phyloP scores from a whole-genome alignment of 768 basidiomycete species.

The Boletus sensibilis region DNA sequence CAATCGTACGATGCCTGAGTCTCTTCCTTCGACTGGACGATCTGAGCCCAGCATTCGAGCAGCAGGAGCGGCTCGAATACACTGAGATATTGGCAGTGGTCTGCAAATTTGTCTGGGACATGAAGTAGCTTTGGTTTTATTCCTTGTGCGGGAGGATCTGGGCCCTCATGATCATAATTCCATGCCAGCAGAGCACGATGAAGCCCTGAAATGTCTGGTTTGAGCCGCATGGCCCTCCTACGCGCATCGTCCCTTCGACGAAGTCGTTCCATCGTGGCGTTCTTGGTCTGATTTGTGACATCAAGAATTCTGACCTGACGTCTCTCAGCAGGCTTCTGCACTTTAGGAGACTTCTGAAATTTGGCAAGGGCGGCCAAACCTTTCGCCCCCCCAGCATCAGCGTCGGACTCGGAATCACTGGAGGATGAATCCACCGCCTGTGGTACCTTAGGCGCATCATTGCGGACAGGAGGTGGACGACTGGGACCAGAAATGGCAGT shows the following conservation, averaged over 20 bases:
- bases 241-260: conserved; percentile 60
- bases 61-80: conserved; percentile 85
- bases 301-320: conserved; percentile 66
- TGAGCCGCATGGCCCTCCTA: conserved; percentile 62
- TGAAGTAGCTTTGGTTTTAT: conserved; percentile 33
- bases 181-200: conserved; percentile 81
- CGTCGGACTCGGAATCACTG: conserved; percentile 47
- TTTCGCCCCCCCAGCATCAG: conserved; percentile 41
- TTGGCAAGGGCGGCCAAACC: conserved; percentile 55
- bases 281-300: conserved; percentile 42
- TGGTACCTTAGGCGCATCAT: conserved; percentile 6
- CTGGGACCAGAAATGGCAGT: conserved; percentile 33
- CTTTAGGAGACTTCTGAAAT: conserved; percentile 59
- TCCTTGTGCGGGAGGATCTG: conserved; percentile 56
- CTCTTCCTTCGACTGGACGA: conserved; percentile 75
- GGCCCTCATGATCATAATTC: conserved; percentile 71
- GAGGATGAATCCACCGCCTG: conserved; percentile 35
- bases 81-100: conserved; percentile 64
- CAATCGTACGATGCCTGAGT: conserved; percentile 51
- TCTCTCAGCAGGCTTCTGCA: conserved; percentile 55
- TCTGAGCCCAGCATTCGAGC: conserved; percentile 89
- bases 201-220: conserved; percentile 78
- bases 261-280: conserved; percentile 49
- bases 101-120: conserved; percentile 66
- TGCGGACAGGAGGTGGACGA: conserved; percentile 25